Percentiles rank a stretch among this genome's conserved stretches.
Evolutionary conservation across 2,329 filamentous ascomycete genomes (phyloP).

Genomic region (Purpureocillium takamizusanense): DNA sequence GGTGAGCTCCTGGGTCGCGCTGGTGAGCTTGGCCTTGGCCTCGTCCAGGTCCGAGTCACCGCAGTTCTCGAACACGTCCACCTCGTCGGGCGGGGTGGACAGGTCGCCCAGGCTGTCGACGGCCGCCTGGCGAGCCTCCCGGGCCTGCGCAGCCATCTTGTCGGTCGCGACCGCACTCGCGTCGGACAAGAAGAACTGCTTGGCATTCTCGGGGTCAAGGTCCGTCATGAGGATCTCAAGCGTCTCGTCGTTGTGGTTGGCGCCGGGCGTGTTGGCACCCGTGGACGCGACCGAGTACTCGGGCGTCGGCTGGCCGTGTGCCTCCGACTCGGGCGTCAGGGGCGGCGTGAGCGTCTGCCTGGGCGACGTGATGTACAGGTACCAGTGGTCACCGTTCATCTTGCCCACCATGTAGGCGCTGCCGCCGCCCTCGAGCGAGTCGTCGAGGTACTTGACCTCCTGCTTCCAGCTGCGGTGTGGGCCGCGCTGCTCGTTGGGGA

Average conservation of each 20-base stretch:
- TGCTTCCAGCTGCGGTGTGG: slow-evolving; percentile 97
- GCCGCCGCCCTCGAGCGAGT: slow-evolving; percentile 82
- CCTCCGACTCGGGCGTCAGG: slow-evolving; percentile 56
- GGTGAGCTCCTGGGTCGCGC: slow-evolving; percentile 14
- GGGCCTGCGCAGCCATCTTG: slow-evolving; percentile 61
- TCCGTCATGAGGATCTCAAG: slow-evolving; percentile 67
- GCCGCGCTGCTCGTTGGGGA: slow-evolving; percentile 86
- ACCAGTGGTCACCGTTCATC: slow-evolving; percentile 99
- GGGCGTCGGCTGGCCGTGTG: slow-evolving; percentile 23
- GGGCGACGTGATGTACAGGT: slow-evolving; percentile 90
- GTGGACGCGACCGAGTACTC: slow-evolving; percentile 42
- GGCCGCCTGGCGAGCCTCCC: slow-evolving; percentile 52
- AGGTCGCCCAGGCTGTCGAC: slow-evolving; percentile 52
- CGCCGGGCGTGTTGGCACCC: slow-evolving; percentile 28
- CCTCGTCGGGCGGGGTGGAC: slow-evolving; percentile 45
- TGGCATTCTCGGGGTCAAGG: slow-evolving; percentile 57
- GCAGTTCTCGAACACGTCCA: slow-evolving; percentile 76
- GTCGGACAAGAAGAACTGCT: slow-evolving; percentile 59
- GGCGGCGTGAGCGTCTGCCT: slow-evolving; percentile 73
- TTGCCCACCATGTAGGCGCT: slow-evolving; percentile 99
- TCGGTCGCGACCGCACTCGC: slow-evolving; percentile 86
- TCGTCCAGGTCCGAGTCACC: slow-evolving; percentile 43
- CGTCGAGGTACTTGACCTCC: slow-evolving; percentile 87
- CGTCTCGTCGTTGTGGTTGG: slow-evolving; percentile 61
- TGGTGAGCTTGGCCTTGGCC: slow-evolving; percentile 40